Percentiles rank a stretch among this genome's conserved stretches.
Conservation (phyloP, 208 protist genomes). For the Leptomonas seymouri region DNA sequence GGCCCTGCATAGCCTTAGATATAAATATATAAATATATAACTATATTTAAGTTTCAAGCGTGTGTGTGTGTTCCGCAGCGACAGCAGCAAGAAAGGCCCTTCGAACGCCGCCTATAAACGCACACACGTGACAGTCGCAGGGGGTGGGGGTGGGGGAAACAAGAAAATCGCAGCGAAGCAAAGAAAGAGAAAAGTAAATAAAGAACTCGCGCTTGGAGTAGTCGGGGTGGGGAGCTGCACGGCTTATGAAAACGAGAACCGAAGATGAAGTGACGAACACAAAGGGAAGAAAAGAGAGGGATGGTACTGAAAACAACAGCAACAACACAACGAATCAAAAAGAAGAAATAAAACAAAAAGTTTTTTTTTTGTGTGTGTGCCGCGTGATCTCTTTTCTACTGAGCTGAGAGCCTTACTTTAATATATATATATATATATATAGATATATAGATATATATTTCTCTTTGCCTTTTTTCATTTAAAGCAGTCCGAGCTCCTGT, state of each 20-base stretch:
- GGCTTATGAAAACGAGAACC: no score
- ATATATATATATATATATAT: neutral
- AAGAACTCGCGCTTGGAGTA: no score
- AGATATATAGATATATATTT: neutral
- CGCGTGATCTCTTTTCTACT: no score
- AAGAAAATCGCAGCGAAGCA: no score
- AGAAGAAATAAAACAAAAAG: neutral
- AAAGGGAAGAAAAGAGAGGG: conserved; percentile 8
- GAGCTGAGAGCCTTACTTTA: neutral
- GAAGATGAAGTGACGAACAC: no score
- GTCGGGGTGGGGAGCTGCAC: no score
- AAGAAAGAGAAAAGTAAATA: neutral
- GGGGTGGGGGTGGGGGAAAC: no score
- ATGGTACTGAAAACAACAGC: neutral
- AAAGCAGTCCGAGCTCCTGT: no score
- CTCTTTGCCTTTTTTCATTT: neutral
- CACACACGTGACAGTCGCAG: no score
- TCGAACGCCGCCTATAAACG: no score
- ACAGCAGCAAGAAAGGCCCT: neutral
- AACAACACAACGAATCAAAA: conserved; percentile 5
- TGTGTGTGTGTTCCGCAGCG: neutral
- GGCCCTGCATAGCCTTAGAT: conserved; percentile 31
- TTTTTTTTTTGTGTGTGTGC: no score
- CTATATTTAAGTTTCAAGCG: neutral
- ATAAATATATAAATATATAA: no score